Evolutionary conservation across 495 filamentous ascomycete species (phyloP).

Genomic region (Aspergillus coremiiformis): DNA sequence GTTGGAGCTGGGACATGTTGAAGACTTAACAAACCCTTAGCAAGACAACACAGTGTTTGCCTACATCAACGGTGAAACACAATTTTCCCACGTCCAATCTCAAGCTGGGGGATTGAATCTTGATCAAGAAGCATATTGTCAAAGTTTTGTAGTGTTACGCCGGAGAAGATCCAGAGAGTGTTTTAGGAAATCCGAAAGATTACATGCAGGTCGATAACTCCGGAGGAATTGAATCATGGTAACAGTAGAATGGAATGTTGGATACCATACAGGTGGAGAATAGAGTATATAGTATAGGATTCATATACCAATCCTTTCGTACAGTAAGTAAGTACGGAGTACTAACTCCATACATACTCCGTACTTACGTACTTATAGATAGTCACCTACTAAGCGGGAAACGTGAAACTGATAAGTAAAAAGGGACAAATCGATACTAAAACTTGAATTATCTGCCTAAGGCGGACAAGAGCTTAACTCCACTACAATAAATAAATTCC

Average conservation of each 20-base stretch:
- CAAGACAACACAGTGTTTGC: not conserved
- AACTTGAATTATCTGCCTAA: conserved; percentile 8
- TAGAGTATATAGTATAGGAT: no score
- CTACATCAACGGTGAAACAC: not conserved
- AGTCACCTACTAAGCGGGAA: not conserved
- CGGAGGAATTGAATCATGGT: no score
- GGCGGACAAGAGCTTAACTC: conserved; percentile 2
- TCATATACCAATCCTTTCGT: no score
- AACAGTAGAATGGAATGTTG: no score
- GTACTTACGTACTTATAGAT: no score
- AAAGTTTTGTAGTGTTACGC: not conserved
- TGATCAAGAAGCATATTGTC: not conserved
- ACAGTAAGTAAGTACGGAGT: no score
- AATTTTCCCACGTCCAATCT: not conserved
- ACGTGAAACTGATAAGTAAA: not conserved
- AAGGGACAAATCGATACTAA: no score
- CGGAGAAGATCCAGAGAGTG: no score
- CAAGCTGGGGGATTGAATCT: not conserved
- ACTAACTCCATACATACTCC: no score
- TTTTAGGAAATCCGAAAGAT: no score
- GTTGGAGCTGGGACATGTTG: not conserved
- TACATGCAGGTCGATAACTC: no score
- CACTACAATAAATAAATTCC: conserved; percentile 4
- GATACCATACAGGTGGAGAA: no score
- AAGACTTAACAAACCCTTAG: not conserved